Base-by-base conservation (phyloP, 441 rosid species). In the Theobroma grandiflorum region DNA sequence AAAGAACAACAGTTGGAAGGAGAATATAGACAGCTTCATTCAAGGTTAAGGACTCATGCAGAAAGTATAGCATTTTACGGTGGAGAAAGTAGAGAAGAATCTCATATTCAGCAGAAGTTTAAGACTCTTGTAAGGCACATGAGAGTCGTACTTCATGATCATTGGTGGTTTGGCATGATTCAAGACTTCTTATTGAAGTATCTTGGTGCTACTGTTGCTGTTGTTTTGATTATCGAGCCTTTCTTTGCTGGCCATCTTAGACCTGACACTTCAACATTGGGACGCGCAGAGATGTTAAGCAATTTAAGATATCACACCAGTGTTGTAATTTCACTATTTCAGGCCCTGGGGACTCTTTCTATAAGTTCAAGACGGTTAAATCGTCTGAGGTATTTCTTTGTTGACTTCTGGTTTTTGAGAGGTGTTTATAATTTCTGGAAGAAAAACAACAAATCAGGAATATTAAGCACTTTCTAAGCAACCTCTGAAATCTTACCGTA, bases 141-240 rank as follows among this genome's bases (percentile, higher is more conserved):
- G 92, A 86, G 92, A 42, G 75, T 71, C 38, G 99, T 97, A 78
- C 96, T 92, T 84, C 96, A 93, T 76, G 97, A 97, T 40, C 96
- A 95, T 81, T 97, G 99, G 99, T 97, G 99, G 99, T 97, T 97
- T 86, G 99, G 99, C 86, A 97, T 97, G 99, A 93, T 97, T 85
- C 99, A 97, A 72, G 99, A 97, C 88, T 97, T 97, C 87, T 85
- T 97, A 78, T 87, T 94, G 84, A 97, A 97, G 88, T 97, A 97
- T 88, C 97, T 97, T 80, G 99, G 99, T 76, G 99, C 99, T 35
- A 97, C 99, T 26, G 94, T 97, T 76, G 97, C 99, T 73, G 98
- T 94, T 79, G 77, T 97, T 79, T 87, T 97, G 88, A 93, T 97
- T 81, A 94, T 97, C 65, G 99, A 95, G 87, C 99, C 99, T 61